Evolutionary conservation across 345 rosid genomes (phyloP).

Genomic region (Euphorbia peplus): DNA sequence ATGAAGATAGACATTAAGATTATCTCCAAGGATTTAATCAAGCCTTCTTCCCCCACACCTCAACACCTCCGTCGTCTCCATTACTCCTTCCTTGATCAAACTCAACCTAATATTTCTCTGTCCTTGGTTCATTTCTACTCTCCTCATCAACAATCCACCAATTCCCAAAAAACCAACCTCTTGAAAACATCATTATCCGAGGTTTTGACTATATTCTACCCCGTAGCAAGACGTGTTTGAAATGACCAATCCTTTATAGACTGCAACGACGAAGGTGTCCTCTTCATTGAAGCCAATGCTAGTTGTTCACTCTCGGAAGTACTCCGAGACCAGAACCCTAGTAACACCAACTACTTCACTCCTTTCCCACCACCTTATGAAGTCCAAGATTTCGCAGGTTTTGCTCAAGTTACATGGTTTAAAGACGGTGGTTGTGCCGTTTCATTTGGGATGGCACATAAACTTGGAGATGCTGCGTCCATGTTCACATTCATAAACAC

Average conservation of each 20-base stretch:
- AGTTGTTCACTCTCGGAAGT: background rate
- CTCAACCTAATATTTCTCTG: slow-evolving; percentile 21
- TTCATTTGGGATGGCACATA: background rate
- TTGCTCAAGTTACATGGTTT: background rate
- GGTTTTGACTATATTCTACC: background rate
- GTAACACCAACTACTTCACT: background rate
- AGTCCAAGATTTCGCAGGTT: background rate
- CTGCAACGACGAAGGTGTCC: no score
- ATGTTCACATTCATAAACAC: background rate
- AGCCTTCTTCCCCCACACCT: slow-evolving; percentile 18
- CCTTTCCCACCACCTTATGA: slow-evolving; percentile 3
- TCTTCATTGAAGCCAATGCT: no score
- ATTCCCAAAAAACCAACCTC: background rate
- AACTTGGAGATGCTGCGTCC: slow-evolving; percentile 1
- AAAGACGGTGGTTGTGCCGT: background rate
- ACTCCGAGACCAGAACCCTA: background rate
- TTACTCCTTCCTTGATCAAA: slow-evolving; percentile 31
- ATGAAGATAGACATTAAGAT: no score
- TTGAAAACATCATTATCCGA: background rate
- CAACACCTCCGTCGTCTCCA: no score
- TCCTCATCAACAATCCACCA: slow-evolving; percentile 1
- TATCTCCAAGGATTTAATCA: slow-evolving; percentile 23
- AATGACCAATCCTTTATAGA: background rate
- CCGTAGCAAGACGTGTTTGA: background rate
- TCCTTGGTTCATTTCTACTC: slow-evolving; percentile 23